phyloP scores from a whole-genome alignment of 2,329 filamentous ascomycete species.

The Chrysoporthe austroafricana region DNA sequence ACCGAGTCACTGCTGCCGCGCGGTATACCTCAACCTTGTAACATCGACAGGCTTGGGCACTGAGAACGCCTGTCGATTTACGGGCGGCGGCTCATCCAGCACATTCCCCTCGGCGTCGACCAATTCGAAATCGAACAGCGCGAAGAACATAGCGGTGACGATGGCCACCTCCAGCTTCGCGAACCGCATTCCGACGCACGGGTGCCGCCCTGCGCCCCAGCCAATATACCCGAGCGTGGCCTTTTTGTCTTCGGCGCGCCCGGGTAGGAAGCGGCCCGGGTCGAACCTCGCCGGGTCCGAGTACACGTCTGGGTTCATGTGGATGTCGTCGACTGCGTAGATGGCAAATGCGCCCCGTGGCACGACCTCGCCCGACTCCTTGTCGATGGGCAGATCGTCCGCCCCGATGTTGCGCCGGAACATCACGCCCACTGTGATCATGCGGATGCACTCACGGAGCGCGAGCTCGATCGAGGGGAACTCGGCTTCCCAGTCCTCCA shows the following conservation, averaged over 20 bases:
- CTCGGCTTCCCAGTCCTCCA: conserved; percentile 59
- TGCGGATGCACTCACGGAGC: conserved; percentile 57
- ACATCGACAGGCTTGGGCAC: conserved; percentile 44
- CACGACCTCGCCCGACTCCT: conserved; percentile 50
- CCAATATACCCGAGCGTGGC: conserved; percentile 37
- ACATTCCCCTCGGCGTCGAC: conserved; percentile 44
- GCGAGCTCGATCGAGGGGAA: conserved; percentile 57
- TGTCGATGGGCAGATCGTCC: conserved; percentile 46
- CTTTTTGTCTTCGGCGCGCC: conserved; percentile 49
- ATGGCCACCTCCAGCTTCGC: conserved; percentile 58
- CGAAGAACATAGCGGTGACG: conserved; percentile 52
- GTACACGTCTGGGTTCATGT: conserved; percentile 54
- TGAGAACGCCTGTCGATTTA: conserved; percentile 43
- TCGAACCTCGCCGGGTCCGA: conserved; percentile 53
- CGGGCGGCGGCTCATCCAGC: conserved; percentile 36
- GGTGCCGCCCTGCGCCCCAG: conserved; percentile 43
- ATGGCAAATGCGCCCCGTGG: conserved; percentile 51
- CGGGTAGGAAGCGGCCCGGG: conserved; percentile 51
- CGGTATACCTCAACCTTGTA: conserved; percentile 42
- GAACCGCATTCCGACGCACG: conserved; percentile 44
- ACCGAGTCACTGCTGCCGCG: conserved; percentile 22
- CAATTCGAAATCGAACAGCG: conserved; percentile 52
- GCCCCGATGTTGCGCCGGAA: conserved; percentile 57
- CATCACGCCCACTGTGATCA: conserved; percentile 50
- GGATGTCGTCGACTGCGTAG: conserved; percentile 51